Base-by-base conservation (phyloP, 2,329 filamentous ascomycete genomes). In the Trichoderma oligosporum region DNA sequence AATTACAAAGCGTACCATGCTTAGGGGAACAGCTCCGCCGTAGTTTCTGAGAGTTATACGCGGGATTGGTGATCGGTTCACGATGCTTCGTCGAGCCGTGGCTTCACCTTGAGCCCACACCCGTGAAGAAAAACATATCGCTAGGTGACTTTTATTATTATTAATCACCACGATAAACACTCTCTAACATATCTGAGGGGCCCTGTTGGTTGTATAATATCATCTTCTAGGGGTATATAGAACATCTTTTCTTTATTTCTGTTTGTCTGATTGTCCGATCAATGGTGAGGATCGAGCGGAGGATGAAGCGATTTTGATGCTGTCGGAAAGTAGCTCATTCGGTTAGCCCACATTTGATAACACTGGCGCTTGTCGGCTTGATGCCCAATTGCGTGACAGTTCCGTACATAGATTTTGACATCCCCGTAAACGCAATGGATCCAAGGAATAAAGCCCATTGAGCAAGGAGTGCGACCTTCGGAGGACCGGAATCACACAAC, bases 1-100 rank as follows among this genome's bases (percentile, higher is more conserved):
- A 51, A 57, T 57, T 49, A 49, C 36, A 49, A 47, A 25, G 38
- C 54, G 46, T 51, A 42, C 54, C 54, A 41, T 27, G 35, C 18
- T 22, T 18, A 16, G n/a, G 53, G 44, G 16, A 48, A 39, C 18
- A 44, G 53, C 53, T 47, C 53, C 31, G 53, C 53, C 53, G 16
- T 56, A 16, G 42, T 22, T 25, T 18, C 20, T 38, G 51, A 14
- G 48, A 24, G 48, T 33, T 35, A 41, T 52, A 33, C 18, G 41
- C 46, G 12, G 41, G 51, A 55, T 55, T 41, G 51, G 51, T 45
- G 31, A 45, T 45, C 39, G 41, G 36, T 45, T 54, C 51, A 46
- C 51, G 41, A 55, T 46, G 31, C 33, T 39, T 12, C 27, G 5
- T 36, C 29, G 41, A 46, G 31, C 31, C 33, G 24, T 36, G 29